Conservation (phyloP, 139 green algal species). For the Chlorella vulgaris region DNA sequence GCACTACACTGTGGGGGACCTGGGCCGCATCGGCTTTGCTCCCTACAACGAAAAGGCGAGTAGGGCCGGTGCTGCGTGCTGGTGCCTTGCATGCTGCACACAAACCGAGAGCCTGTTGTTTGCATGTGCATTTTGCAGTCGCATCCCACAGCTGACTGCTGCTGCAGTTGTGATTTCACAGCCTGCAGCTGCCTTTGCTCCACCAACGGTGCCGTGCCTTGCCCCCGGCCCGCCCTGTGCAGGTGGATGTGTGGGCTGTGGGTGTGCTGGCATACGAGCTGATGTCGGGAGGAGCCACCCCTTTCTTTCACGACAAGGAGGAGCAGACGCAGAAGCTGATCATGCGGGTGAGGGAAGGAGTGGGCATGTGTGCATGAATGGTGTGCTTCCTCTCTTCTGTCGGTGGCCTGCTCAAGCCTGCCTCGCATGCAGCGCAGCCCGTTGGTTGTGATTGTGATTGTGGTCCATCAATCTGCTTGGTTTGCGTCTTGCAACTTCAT, state of each 20-base stretch:
- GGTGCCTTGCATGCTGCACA: too few relatives aligned
- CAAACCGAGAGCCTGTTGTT: too few relatives aligned
- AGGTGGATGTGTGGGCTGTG: constrained; percentile 79
- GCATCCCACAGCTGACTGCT: too few relatives aligned
- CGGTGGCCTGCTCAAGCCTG: too few relatives aligned
- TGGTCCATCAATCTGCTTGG: too few relatives aligned
- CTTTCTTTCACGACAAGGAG: constrained; percentile 72
- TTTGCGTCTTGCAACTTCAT: too few relatives aligned
- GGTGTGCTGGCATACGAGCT: constrained; percentile 88
- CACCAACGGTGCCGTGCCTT: neutral
- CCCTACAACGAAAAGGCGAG: constrained; percentile 69
- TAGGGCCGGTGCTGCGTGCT: neutral
- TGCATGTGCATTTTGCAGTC: too few relatives aligned
- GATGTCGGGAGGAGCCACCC: constrained; percentile 61
- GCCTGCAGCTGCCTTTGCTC: neutral
- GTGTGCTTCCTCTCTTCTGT: too few relatives aligned
- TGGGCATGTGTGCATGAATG: constrained; percentile 36
- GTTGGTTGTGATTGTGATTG: too few relatives aligned
- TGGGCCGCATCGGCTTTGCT: constrained; percentile 58
- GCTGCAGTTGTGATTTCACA: too few relatives aligned
- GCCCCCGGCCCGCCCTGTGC: neutral
- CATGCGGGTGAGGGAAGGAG: constrained; percentile 39
- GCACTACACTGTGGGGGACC: constrained; percentile 23
- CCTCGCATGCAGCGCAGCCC: too few relatives aligned
- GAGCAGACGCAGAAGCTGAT: constrained; percentile 78